Percentiles rank a stretch among this genome's conserved stretches.
These are phyloP conservation scores for Parmelia sp. DNA, from an alignment of 495 filamentous ascomycete genomes.

Conservation along the genomic window DNA sequence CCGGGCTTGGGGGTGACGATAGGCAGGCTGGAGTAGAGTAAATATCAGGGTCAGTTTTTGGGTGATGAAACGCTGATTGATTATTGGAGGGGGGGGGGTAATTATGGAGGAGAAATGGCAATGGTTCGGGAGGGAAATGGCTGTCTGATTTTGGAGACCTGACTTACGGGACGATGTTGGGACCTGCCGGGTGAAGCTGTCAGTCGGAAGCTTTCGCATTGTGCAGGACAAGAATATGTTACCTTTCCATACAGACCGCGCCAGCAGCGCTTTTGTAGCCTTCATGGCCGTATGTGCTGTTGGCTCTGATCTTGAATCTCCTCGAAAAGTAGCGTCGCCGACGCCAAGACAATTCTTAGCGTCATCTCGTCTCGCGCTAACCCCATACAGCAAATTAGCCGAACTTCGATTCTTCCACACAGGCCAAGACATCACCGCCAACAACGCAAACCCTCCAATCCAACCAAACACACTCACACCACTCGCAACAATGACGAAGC, in stretches of 20 bases:
- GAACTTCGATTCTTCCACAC: conserved; percentile 3
- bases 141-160: conserved; percentile 21
- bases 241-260: conserved; percentile 76
- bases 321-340: neutral
- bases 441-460: neutral
- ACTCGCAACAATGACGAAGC: conserved; percentile 77
- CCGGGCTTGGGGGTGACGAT: conserved; percentile 51
- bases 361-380: neutral
- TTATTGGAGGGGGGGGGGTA: neutral
- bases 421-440: neutral
- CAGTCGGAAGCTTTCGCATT: conserved; percentile 18
- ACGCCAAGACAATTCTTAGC: neutral
- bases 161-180: conserved; percentile 49
- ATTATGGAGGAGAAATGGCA: neutral
- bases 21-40: conserved; percentile 33
- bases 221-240: conserved; percentile 13
- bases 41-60: neutral
- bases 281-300: conserved; percentile 42
- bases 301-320: neutral
- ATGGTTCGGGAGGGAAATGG: neutral
- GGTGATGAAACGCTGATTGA: neutral
- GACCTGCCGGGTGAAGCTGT: conserved; percentile 35
- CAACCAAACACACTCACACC: neutral
- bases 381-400: neutral
- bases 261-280: conserved; percentile 52